A percentile compares a stretch with the other conserved stretches of the same genome.
Evolutionary conservation across 23 red algal species (phyloP).

Genomic region (Gracilaria domingensis): DNA sequence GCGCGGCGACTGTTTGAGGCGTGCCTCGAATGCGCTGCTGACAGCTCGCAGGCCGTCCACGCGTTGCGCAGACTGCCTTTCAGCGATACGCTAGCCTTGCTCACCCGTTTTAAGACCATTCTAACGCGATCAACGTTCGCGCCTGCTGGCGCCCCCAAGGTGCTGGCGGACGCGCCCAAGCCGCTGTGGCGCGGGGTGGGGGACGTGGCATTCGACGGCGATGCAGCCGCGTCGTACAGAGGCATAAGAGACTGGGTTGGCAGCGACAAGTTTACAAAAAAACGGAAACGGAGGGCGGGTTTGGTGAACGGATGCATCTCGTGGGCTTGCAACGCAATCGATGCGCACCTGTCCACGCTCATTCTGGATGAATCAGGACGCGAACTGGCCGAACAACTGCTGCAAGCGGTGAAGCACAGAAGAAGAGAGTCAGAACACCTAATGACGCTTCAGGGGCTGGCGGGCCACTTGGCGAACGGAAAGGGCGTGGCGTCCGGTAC

Average conservation of each 20-base stretch:
- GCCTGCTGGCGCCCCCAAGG: not conserved
- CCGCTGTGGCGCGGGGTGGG: not conserved
- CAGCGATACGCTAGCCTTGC: not conserved
- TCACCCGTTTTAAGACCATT: not conserved
- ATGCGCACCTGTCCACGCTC: constrained; percentile 60
- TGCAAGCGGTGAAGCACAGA: constrained; percentile 22
- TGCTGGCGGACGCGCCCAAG: not conserved
- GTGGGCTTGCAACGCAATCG: constrained; percentile 50
- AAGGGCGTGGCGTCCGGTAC: constrained; percentile 3
- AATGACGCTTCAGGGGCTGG: constrained; percentile 30
- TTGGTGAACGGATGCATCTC: constrained; percentile 45
- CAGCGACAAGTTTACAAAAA: not conserved
- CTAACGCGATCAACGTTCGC: not conserved
- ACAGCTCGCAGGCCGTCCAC: not conserved
- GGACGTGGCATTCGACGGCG: not conserved
- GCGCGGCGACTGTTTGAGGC: not conserved
- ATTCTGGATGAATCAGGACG: constrained; percentile 60
- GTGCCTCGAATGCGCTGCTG: constrained; percentile 21
- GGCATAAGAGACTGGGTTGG: constrained; percentile 53
- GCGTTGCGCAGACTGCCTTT: constrained; percentile 20
- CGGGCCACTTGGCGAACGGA: constrained; percentile 33
- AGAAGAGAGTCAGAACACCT: constrained; percentile 45
- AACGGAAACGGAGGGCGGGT: constrained; percentile 4
- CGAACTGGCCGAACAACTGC: constrained; percentile 26
- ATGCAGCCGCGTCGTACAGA: constrained; percentile 14